Conservation (phyloP, 768 basidiomycete genomes). For the Boletus speciosus region DNA sequence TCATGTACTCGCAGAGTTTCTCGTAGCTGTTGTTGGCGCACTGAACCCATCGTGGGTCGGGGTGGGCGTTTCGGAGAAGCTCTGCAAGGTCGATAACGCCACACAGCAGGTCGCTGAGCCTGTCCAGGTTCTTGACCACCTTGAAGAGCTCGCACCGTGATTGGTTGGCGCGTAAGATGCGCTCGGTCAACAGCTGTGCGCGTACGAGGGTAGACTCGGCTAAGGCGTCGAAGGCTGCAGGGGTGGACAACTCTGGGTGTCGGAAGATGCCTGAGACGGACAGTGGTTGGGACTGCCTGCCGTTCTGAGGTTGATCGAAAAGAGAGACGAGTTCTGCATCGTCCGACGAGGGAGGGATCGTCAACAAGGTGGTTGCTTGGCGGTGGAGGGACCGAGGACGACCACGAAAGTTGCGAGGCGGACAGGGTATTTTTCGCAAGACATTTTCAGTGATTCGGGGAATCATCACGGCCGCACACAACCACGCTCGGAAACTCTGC, state of each 20-base stretch:
- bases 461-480: slow-evolving; percentile 31
- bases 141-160: slow-evolving; percentile 72
- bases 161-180: slow-evolving; percentile 72
- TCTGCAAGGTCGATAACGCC: slow-evolving; percentile 97
- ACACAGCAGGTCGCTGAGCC: slow-evolving; percentile 93
- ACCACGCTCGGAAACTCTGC: not conserved
- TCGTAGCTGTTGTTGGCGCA: slow-evolving; percentile 88
- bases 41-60: slow-evolving; percentile 77
- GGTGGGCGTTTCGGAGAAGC: slow-evolving; percentile 89
- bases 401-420: slow-evolving; percentile 40
- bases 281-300: slow-evolving; percentile 38
- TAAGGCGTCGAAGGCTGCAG: slow-evolving; percentile 64
- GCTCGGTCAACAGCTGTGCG: slow-evolving; percentile 77
- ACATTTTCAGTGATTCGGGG: slow-evolving; percentile 39
- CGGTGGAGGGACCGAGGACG: slow-evolving; percentile 26
- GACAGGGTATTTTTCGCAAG: slow-evolving; percentile 34
- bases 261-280: slow-evolving; percentile 80
- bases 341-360: slow-evolving; percentile 59
- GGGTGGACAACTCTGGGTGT: slow-evolving; percentile 67
- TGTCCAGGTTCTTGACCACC: slow-evolving; percentile 94
- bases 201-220: slow-evolving; percentile 78
- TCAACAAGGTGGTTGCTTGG: slow-evolving; percentile 38
- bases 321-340: slow-evolving; percentile 64
- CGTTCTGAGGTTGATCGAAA: slow-evolving; percentile 62
- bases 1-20: slow-evolving; percentile 94